Base-by-base conservation (phyloP, 2,329 filamentous ascomycete genomes). In the Exophiala bonariae region DNA sequence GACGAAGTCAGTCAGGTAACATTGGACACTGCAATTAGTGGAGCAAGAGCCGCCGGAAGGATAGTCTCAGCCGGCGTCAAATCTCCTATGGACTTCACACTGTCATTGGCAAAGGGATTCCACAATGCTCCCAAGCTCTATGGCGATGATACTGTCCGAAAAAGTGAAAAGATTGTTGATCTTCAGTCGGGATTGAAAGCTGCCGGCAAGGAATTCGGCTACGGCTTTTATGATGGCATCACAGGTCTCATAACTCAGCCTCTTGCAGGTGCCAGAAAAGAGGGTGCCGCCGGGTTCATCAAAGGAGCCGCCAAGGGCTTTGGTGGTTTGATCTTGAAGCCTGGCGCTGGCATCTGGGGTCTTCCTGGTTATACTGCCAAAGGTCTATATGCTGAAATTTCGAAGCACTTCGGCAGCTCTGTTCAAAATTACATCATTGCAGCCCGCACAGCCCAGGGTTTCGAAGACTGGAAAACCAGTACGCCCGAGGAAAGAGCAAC, bases 51-150 rank as follows among this genome's bases (percentile, higher is more conserved):
- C 2, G 78, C 90, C 28, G 78, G 81, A 17, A 80, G 83, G n/a
- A 85, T 93, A 38, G 81, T 91, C 4, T 78, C 79, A 9, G 83
- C 86, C n/a, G 81, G 87, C 4, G 75, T 92, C 49, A 88, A 87
- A 58, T 85, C 85, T 2, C 91, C 90, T 0, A 85, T 93, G 77
- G 89, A 95, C 63, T 86, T 96, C 54, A 88, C 87, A 32, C 70
- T 96, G 33, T 87, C 87, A 1, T 69, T 96, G 30, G 86, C 90
- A 0, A 87, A 86, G 65, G 91, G 91, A 0, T 95, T 96, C 63
- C 86, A 92, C 62, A 96, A 96, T 59, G 85, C 87, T 4, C 90
- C 91, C 0, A 85, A 81, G 57, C 72, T 96, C 1, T 96, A 96
- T 62, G 87, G 90, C 33, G 90, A 95, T 59, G 82, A 88, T 1